phyloP scores from a whole-genome alignment of 2,329 filamentous ascomycete genomes.

The Fusarium sp. region DNA sequence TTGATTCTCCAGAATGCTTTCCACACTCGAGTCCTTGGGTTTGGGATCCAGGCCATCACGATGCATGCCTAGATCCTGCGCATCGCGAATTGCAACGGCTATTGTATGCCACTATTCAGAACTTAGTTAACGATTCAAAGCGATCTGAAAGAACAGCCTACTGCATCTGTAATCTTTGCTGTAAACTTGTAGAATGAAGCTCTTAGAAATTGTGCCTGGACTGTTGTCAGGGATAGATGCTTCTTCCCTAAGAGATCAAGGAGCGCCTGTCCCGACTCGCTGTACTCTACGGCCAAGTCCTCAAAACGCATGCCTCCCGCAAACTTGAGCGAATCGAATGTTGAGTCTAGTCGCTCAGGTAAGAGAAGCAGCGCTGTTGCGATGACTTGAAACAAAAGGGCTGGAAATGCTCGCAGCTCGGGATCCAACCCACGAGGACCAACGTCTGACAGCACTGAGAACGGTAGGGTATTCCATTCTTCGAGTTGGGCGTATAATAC shows the following conservation, averaged over 20 bases:
- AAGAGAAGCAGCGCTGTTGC: slow-evolving; percentile 67
- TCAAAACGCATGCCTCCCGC: slow-evolving; percentile 70
- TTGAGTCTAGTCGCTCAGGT: slow-evolving; percentile 60
- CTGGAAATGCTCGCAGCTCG: slow-evolving; percentile 69
- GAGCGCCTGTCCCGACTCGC: slow-evolving; percentile 67
- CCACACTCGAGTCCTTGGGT: slow-evolving; percentile 59
- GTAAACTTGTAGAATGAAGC: slow-evolving; percentile 70
- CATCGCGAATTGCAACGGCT: slow-evolving; percentile 69
- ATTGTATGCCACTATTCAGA: slow-evolving; percentile 65
- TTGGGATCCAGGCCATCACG: slow-evolving; percentile 65
- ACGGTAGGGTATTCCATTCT: slow-evolving; percentile 68
- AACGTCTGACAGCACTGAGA: slow-evolving; percentile 61
- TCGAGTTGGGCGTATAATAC: slow-evolving; percentile 64
- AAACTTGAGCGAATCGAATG: slow-evolving; percentile 69
- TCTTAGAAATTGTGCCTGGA: slow-evolving; percentile 69
- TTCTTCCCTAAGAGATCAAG: slow-evolving; percentile 68
- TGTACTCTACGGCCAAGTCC: slow-evolving; percentile 71
- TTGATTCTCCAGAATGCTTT: slow-evolving; percentile 66
- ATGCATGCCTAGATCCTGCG: slow-evolving; percentile 72
- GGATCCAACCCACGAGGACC: slow-evolving; percentile 64
- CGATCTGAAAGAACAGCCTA: slow-evolving; percentile 40
- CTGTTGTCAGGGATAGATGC: slow-evolving; percentile 66
- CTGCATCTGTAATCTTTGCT: slow-evolving; percentile 69
- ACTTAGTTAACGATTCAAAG: neutral
- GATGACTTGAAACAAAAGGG: slow-evolving; percentile 69